Conservation (phyloP, 2,329 filamentous ascomycete genomes). For the Hortaea werneckii region DNA sequence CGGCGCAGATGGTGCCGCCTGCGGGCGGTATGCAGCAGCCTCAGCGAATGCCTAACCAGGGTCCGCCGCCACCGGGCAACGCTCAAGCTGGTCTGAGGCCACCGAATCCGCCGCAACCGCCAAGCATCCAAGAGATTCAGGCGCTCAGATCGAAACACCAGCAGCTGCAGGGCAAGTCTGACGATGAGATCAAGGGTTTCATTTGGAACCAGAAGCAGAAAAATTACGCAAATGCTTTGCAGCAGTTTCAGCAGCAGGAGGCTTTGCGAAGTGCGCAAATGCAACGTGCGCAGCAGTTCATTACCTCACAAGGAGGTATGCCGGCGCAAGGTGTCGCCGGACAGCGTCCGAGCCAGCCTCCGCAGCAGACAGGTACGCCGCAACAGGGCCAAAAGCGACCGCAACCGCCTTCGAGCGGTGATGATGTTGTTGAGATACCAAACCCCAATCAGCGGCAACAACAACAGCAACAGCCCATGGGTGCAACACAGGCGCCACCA, state of each 20-base stretch:
- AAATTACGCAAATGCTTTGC: slow-evolving; percentile 8
- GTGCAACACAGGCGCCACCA: slow-evolving; percentile 22
- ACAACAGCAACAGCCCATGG: slow-evolving; percentile 5
- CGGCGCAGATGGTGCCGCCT: slow-evolving; percentile 31
- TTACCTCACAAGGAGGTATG: slow-evolving; percentile 1
- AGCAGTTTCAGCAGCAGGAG: slow-evolving; percentile 27
- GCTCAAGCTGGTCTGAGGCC: slow-evolving; percentile 13
- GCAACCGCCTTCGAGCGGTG: slow-evolving; percentile 19
- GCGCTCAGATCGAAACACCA: slow-evolving; percentile 26
- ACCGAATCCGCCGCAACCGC: slow-evolving; percentile 14
- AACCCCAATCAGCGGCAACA: slow-evolving; percentile 17
- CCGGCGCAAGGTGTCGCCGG: background rate
- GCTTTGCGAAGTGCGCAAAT: slow-evolving; percentile 25
- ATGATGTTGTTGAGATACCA: slow-evolving; percentile 32
- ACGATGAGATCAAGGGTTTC: slow-evolving; percentile 34
- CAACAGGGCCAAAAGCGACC: slow-evolving; percentile 13
- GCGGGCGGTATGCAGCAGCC: slow-evolving; percentile 12
- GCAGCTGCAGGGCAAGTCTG: slow-evolving; percentile 25
- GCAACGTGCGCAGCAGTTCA: slow-evolving; percentile 15
- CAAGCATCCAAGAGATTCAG: slow-evolving; percentile 32
- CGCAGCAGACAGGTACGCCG: slow-evolving; percentile 6
- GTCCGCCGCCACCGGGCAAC: slow-evolving; percentile 12
- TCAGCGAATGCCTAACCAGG: slow-evolving; percentile 2
- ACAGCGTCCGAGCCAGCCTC: background rate
- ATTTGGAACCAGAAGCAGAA: slow-evolving; percentile 11